These are phyloP conservation scores for Solanum chilense DNA, from an alignment of 257 asterid genomes.

Conservation along the genomic window DNA sequence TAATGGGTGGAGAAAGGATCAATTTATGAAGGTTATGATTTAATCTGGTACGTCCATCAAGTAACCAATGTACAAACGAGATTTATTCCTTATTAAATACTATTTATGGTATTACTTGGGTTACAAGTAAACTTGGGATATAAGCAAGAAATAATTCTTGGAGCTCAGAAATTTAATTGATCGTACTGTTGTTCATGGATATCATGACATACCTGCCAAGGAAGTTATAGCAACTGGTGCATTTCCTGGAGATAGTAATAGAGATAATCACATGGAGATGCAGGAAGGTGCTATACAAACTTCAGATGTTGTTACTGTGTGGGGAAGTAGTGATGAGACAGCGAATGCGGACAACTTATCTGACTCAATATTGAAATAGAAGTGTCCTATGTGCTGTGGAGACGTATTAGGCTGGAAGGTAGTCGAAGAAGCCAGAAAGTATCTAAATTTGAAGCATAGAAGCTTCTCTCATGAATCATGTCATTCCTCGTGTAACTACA, in stretches of 20 bases:
- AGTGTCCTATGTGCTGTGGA: constrained; percentile 89
- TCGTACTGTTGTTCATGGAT: constrained; percentile 2
- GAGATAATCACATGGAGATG: constrained; percentile 4
- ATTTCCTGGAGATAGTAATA: constrained; percentile 5
- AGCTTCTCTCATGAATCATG: constrained; percentile 77
- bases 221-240: constrained; percentile 6
- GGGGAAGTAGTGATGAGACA: constrained; percentile 22
- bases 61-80: no score
- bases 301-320: background rate
- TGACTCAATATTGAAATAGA: constrained; percentile 30
- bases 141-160: background rate
- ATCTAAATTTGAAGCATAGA: constrained; percentile 64
- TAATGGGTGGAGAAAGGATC: no score
- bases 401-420: constrained; percentile 67
- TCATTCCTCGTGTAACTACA: constrained; percentile 52
- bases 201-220: background rate
- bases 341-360: constrained; percentile 13
- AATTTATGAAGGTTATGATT: no score
- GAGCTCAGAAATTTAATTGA: constrained; percentile 12
- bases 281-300: constrained; percentile 4
- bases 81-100: no score
- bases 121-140: no score
- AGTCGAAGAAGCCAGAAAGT: constrained; percentile 57
- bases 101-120: no score
- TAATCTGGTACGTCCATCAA: no score